A percentile compares a stretch with the other conserved stretches of the same genome.
phyloP scores from a whole-genome alignment of 345 rosid genomes.

The Eucalyptus marginata region DNA sequence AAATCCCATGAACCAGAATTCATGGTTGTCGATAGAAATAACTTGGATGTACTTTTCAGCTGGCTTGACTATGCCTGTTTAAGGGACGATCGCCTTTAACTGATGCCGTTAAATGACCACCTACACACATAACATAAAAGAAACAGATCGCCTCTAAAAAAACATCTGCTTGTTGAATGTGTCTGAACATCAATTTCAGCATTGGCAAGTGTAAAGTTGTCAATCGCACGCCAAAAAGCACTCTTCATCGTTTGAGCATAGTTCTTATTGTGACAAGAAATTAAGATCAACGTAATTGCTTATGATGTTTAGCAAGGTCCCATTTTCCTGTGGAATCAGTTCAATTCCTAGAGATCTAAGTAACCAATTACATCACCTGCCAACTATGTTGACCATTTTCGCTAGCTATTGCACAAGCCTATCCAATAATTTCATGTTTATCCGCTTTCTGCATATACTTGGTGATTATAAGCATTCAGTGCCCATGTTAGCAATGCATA shows the following conservation, averaged over 20 bases:
- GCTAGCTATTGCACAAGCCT: not conserved
- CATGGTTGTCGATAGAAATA: not conserved
- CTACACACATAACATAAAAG: not conserved
- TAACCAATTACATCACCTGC: not conserved
- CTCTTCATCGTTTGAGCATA: not conserved
- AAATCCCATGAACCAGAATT: constrained; percentile 15
- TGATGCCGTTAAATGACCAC: constrained; percentile 5
- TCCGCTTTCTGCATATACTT: not conserved
- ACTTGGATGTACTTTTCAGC: constrained; percentile 6
- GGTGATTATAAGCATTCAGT: not conserved
- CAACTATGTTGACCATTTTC: not conserved
- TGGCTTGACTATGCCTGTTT: not conserved
- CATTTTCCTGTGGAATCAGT: not conserved
- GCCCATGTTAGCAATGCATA: not conserved
- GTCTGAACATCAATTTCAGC: not conserved
- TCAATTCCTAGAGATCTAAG: not conserved
- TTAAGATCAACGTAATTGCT: not conserved
- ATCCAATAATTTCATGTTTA: not conserved
- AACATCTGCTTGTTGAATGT: not conserved
- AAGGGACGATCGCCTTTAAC: not conserved
- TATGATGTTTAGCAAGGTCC: not conserved
- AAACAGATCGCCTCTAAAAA: not conserved
- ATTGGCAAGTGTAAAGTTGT: not conserved
- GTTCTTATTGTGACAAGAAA: not conserved
- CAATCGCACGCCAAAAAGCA: not conserved